phyloP scores from a whole-genome alignment of 345 rosid genomes.

The Rubroshorea leprosula region DNA sequence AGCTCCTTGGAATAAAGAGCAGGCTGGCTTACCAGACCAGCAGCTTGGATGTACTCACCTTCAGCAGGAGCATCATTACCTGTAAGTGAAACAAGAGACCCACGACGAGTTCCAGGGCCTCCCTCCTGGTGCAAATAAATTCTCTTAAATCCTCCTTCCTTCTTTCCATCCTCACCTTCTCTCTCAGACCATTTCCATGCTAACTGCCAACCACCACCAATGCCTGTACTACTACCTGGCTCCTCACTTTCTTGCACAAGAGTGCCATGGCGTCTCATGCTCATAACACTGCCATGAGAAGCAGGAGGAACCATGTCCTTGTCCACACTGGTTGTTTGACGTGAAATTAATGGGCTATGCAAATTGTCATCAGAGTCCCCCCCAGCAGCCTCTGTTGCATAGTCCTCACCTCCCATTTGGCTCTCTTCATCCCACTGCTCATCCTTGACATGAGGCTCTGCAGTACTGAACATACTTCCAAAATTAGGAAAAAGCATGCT shows the following conservation, averaged over 20 bases:
- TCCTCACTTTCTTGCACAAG: conserved; percentile 64
- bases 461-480: conserved; percentile 90
- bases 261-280: conserved; percentile 68
- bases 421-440: conserved; percentile 95
- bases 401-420: conserved; percentile 59
- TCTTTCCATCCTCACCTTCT: conserved; percentile 65
- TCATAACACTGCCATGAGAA: conserved; percentile 51
- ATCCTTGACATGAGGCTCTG: conserved; percentile 45
- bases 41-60: conserved; percentile 74
- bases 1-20: conserved; percentile 66
- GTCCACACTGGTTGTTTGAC: conserved; percentile 79
- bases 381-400: conserved; percentile 47
- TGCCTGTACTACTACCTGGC: conserved; percentile 59
- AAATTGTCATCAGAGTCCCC: conserved; percentile 75
- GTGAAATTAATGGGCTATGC: conserved; percentile 81
- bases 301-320: conserved; percentile 61
- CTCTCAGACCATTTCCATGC: conserved; percentile 78
- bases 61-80: conserved; percentile 48
- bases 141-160: conserved; percentile 78
- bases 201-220: conserved; percentile 97
- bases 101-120: conserved; percentile 60
- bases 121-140: conserved; percentile 80
- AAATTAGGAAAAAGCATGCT: conserved; percentile 76
- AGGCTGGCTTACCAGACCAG: conserved; percentile 81
- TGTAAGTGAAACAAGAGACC: conserved; percentile 70